phyloP scores from a whole-genome alignment of 2,329 filamentous ascomycete genomes.

The Colletotrichum sp. region DNA sequence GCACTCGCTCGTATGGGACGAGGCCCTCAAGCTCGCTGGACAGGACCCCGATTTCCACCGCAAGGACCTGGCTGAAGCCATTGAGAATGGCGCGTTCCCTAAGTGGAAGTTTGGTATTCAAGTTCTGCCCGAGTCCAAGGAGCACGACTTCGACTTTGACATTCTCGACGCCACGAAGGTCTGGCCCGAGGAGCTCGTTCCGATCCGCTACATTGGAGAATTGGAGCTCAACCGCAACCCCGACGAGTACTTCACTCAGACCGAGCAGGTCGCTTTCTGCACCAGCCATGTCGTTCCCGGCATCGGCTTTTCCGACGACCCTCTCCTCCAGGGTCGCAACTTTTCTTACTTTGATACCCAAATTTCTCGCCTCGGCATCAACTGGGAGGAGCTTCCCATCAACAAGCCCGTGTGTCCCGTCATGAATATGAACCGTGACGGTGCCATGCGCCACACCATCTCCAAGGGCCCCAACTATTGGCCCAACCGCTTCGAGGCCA shows the following conservation, averaged over 20 bases:
- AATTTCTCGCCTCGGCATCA: slow-evolving; percentile 71
- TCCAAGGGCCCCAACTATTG: slow-evolving; percentile 80
- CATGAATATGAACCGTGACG: slow-evolving; percentile 79
- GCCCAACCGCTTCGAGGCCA: slow-evolving; percentile 72
- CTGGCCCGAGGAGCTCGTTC: slow-evolving; percentile 80
- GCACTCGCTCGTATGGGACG: slow-evolving; percentile 80
- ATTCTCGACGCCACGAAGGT: slow-evolving; percentile 86
- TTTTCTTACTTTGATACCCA: slow-evolving; percentile 72
- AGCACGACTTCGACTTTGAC: slow-evolving; percentile 84
- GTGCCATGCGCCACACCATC: slow-evolving; percentile 74
- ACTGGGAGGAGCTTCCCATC: slow-evolving; percentile 80
- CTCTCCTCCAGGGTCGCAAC: slow-evolving; percentile 76
- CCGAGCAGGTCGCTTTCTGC: slow-evolving; percentile 84
- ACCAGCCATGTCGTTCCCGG: slow-evolving; percentile 81
- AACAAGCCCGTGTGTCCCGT: slow-evolving; percentile 78
- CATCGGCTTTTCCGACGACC: slow-evolving; percentile 79
- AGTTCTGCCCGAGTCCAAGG: slow-evolving; percentile 70
- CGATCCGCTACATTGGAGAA: slow-evolving; percentile 79
- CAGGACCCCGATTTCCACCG: slow-evolving; percentile 84
- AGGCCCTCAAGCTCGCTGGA: slow-evolving; percentile 75
- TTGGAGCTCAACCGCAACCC: slow-evolving; percentile 80
- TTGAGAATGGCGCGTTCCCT: slow-evolving; percentile 72
- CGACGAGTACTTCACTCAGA: slow-evolving; percentile 83
- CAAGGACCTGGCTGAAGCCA: slow-evolving; percentile 77
- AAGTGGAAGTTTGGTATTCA: slow-evolving; percentile 88